These are phyloP conservation scores for Sabuloglossum arenarium DNA, from an alignment of 495 filamentous ascomycete species.

Conservation along the genomic window DNA sequence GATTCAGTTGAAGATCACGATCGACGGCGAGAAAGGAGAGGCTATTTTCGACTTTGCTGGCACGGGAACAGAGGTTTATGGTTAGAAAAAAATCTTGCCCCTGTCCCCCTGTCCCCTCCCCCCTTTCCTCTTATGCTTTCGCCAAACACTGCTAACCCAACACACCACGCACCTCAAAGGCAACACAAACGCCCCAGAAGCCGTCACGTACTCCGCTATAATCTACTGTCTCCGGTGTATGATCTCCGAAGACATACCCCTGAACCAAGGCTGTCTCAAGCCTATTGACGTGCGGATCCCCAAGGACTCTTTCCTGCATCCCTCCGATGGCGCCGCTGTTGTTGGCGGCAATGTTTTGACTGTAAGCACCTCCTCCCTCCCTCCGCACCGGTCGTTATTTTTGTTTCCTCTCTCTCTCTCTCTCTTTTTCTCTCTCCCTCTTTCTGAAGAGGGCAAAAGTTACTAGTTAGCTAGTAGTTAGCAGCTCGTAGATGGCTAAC, in stretches of 20 bases:
- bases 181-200: slow-evolving; percentile 88
- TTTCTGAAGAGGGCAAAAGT: no score
- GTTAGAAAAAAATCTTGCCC: no score
- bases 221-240: slow-evolving; percentile 91
- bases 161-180: no score
- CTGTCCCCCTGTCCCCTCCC: no score
- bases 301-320: slow-evolving; percentile 59
- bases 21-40: slow-evolving; percentile 63
- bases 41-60: slow-evolving; percentile 82
- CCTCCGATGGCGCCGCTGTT: slow-evolving; percentile 73
- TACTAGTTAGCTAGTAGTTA: no score
- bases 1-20: slow-evolving; percentile 65
- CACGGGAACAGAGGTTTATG: slow-evolving; percentile 51
- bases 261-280: slow-evolving; percentile 88
- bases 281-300: slow-evolving; percentile 80
- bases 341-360: slow-evolving; percentile 94
- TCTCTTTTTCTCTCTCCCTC: no score
- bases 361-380: slow-evolving; percentile 8
- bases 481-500: no score
- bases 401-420: no score
- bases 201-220: slow-evolving; percentile 85
- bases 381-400: no score
- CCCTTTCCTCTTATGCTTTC: no score
- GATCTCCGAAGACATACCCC: slow-evolving; percentile 80
- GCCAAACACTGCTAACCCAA: no score